Percentiles rank a stretch among this genome's conserved stretches.
These are phyloP conservation scores for Ottelia alismoides DNA, from an alignment of 106 monocot genomes.

Conservation along the genomic window DNA sequence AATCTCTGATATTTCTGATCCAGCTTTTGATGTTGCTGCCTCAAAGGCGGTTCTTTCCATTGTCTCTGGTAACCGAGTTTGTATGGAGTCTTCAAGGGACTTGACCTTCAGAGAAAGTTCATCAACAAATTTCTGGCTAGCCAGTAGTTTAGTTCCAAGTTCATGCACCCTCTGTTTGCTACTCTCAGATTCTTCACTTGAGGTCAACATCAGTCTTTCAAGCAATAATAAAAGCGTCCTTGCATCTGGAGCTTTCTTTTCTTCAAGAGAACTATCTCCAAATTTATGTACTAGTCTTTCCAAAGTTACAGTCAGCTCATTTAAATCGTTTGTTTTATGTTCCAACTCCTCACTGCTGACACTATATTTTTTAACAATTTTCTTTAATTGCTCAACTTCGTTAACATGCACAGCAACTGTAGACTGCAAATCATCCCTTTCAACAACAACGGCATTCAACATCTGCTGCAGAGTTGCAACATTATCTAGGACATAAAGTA, in stretches of 20 bases:
- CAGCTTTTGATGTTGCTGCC: conserved; percentile 34
- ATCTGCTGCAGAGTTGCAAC: conserved; percentile 26
- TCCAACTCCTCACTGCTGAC: conserved; percentile 27
- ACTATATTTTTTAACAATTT: conserved; percentile 24
- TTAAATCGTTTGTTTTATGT: conserved; percentile 30
- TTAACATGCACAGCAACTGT: conserved; percentile 24
- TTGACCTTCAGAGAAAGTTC: conserved; percentile 53
- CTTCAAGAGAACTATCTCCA: conserved; percentile 36
- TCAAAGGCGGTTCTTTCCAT: conserved; percentile 61
- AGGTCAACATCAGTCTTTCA: conserved; percentile 38
- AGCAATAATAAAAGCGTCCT: conserved; percentile 32
- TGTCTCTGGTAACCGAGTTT: conserved; percentile 29
- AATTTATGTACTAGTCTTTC: conserved; percentile 51
- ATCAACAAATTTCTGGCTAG: conserved; percentile 36
- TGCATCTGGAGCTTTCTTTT: conserved; percentile 28
- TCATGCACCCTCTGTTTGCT: conserved; percentile 54
- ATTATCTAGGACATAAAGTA: conserved; percentile 53
- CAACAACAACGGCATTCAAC: conserved; percentile 23
- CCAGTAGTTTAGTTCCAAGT: conserved; percentile 49
- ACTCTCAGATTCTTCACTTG: conserved; percentile 38
- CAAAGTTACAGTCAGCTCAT: conserved; percentile 34
- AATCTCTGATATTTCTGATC: conserved; percentile 79
- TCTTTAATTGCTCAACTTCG: conserved; percentile 52
- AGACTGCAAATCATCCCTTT: conserved; percentile 65
- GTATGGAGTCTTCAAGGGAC: conserved; percentile 53